phyloP scores from a whole-genome alignment of 495 filamentous ascomycete genomes.

The Cetradonia linearis region DNA sequence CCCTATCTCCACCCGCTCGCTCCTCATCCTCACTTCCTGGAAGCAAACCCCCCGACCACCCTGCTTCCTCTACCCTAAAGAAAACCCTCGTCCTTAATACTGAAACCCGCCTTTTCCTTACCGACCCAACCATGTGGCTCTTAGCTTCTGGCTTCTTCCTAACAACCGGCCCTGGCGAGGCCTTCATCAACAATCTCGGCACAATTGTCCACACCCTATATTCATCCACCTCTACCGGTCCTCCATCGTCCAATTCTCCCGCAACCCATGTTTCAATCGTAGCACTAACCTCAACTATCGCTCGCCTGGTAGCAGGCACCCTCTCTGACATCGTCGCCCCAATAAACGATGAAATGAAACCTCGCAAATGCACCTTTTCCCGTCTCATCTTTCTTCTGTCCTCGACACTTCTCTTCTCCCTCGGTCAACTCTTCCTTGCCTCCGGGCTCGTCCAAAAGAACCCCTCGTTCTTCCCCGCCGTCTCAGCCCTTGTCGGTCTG shows the following conservation, averaged over 20 bases:
- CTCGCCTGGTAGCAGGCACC: slow-evolving; percentile 74
- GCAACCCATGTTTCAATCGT: slow-evolving; percentile 90
- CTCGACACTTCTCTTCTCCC: slow-evolving; percentile 62
- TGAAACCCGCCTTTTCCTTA: slow-evolving; percentile 72
- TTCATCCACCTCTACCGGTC: slow-evolving; percentile 43
- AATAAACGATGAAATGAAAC: slow-evolving; percentile 22
- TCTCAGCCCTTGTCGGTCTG: slow-evolving; percentile 69
- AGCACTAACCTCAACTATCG: slow-evolving; percentile 79
- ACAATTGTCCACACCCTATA: slow-evolving; percentile 83
- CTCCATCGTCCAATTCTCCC: slow-evolving; percentile 49
- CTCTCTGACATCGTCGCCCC: slow-evolving; percentile 84
- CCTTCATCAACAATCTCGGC: slow-evolving; percentile 94
- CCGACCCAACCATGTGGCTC: slow-evolving; percentile 90
- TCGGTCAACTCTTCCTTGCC: slow-evolving; percentile 67
- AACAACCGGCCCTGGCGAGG: slow-evolving; percentile 85
- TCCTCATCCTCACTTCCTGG: slow-evolving; percentile 2
- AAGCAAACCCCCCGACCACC: slow-evolving; percentile 21
- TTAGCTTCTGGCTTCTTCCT: slow-evolving; percentile 87
- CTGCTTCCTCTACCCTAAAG: slow-evolving; percentile 45
- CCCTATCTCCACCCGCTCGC: slow-evolving; percentile 29
- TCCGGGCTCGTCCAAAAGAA: slow-evolving; percentile 55
- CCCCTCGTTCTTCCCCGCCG: slow-evolving; percentile 62
- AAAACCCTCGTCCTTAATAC: slow-evolving; percentile 81
- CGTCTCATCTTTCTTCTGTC: slow-evolving; percentile 69
- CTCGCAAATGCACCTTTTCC: slow-evolving; percentile 49